phyloP scores from a whole-genome alignment of 2,329 filamentous ascomycete genomes.

The Ascochyta clinopodiicola region DNA sequence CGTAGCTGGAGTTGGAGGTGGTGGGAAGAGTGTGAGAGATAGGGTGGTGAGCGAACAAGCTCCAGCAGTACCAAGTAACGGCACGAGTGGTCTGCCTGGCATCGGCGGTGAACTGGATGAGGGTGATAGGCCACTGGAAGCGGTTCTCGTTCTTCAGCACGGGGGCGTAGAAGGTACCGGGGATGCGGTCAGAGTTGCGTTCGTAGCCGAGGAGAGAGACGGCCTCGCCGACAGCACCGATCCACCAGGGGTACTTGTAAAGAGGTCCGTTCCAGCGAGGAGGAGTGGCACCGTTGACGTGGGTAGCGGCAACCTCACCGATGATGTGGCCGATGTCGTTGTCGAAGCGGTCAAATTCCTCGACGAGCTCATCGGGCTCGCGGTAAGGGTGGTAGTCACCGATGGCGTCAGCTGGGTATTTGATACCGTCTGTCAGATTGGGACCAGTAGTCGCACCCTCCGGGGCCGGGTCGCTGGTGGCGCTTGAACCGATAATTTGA shows the following conservation, averaged over 20 bases:
- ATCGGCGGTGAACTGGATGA: conserved; percentile 52
- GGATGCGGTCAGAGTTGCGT: conserved; percentile 67
- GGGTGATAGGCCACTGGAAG: conserved; percentile 47
- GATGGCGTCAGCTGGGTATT: conserved; percentile 27
- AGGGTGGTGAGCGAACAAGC: conserved; percentile 50
- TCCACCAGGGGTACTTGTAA: conserved; percentile 49
- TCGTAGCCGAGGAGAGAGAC: conserved; percentile 71
- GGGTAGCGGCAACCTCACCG: conserved; percentile 46
- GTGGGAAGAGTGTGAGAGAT: conserved; percentile 56
- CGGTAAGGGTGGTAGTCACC: conserved; percentile 55
- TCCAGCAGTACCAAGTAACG: conserved; percentile 46
- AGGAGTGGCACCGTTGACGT: conserved; percentile 37
- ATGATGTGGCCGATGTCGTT: conserved; percentile 46
- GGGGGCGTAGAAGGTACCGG: conserved; percentile 53
- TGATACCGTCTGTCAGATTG: conserved; percentile 31
- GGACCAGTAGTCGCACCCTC: conserved; percentile 46
- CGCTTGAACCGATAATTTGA: conserved; percentile 43
- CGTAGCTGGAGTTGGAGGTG: conserved; percentile 45
- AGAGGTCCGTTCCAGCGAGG: conserved; percentile 35
- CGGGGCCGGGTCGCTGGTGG: conserved; percentile 35
- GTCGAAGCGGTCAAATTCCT: conserved; percentile 52
- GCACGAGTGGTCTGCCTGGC: conserved; percentile 39
- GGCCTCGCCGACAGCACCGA: conserved; percentile 68
- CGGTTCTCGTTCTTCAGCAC: conserved; percentile 45
- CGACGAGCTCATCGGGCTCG: conserved; percentile 52